Evolutionary conservation across 768 basidiomycete species (phyloP).

Genomic region (Scleroderma bovista): DNA sequence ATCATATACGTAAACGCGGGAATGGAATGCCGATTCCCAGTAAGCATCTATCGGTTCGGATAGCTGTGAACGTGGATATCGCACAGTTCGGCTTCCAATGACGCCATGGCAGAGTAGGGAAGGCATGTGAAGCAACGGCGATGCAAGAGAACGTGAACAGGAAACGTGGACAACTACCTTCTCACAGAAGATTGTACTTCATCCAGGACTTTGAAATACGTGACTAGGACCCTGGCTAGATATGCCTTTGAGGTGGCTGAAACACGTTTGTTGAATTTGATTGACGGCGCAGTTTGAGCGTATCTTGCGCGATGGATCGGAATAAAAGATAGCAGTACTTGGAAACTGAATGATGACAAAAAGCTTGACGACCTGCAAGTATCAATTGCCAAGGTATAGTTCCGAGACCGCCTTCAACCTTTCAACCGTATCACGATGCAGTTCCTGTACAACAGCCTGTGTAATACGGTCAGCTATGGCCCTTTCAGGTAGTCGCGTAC

Average conservation of each 20-base stretch:
- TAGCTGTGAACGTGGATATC: no score
- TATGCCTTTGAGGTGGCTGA: not conserved
- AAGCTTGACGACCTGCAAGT: conserved; percentile 3
- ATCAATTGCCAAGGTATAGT: conserved; percentile 15
- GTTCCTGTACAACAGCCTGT: conserved; percentile 53
- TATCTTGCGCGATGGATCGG: not conserved
- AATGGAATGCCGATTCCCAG: no score
- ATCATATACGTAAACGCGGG: not conserved
- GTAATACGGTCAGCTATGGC: not conserved
- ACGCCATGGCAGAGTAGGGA: no score
- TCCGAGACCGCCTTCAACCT: conserved; percentile 27
- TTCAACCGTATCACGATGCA: conserved; percentile 42
- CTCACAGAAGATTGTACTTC: no score
- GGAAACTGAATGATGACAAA: not conserved
- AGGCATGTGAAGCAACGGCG: no score
- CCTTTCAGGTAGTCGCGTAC: conserved; percentile 8
- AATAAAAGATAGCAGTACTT: not conserved
- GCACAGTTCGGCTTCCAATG: no score
- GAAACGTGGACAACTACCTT: no score
- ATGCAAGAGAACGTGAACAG: no score
- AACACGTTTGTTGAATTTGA: not conserved
- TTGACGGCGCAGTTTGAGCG: not conserved
- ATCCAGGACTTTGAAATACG: not conserved
- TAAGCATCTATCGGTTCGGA: no score
- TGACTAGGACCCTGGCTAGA: not conserved